phyloP scores from a whole-genome alignment of 495 filamentous ascomycete genomes.

The Xylaria intraflava region DNA sequence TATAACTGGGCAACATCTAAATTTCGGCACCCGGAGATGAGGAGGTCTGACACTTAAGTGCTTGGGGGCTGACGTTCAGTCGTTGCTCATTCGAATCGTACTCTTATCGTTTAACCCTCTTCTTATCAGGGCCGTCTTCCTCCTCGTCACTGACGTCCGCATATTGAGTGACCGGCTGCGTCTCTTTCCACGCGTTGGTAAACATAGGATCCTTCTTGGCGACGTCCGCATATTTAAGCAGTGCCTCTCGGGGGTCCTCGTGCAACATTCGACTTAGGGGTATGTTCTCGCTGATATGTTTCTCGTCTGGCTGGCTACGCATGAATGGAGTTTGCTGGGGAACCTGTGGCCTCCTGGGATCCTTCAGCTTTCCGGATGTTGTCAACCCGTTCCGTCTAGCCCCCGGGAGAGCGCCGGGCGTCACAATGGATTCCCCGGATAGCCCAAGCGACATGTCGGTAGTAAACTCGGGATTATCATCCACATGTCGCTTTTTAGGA shows the following conservation, averaged over 20 bases:
- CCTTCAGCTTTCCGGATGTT: constrained; percentile 69
- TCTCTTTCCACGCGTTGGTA: constrained; percentile 85
- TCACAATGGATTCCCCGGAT: constrained; percentile 74
- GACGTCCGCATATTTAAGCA: constrained; percentile 91
- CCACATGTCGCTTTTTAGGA: constrained; percentile 87
- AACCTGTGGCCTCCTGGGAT: constrained; percentile 73
- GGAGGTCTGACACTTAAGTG: neutral
- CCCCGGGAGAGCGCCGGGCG: constrained; percentile 50
- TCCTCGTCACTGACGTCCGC: constrained; percentile 90
- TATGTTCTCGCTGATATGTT: constrained; percentile 79
- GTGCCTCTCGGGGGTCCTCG: constrained; percentile 89
- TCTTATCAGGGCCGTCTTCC: constrained; percentile 60
- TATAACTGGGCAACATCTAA: neutral
- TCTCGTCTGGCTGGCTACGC: constrained; percentile 83
- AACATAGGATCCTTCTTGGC: constrained; percentile 91
- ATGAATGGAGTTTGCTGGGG: constrained; percentile 86
- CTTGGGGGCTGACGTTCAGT: neutral
- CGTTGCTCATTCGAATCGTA: neutral
- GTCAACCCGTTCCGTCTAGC: constrained; percentile 54
- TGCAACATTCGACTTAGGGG: constrained; percentile 92
- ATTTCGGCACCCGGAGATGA: neutral
- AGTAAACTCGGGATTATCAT: constrained; percentile 81
- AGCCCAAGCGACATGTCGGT: constrained; percentile 73
- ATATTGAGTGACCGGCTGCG: constrained; percentile 90
- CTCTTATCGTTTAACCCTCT: constrained; percentile 49